These are phyloP conservation scores for Solanum lignicaule DNA, from an alignment of 257 asterid genomes.

Conservation along the genomic window DNA sequence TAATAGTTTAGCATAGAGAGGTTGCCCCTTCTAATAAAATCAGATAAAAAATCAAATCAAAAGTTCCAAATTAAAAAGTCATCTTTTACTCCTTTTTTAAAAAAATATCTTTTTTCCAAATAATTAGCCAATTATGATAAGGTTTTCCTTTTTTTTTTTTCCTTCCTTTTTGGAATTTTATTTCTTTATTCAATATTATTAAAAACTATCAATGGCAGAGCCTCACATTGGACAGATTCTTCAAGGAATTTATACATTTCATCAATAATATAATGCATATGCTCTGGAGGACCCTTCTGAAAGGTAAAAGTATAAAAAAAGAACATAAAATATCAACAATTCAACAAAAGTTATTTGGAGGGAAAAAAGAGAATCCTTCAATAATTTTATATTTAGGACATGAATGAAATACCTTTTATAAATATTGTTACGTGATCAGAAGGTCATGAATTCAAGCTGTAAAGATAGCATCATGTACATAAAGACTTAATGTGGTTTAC, in stretches of 20 bases:
- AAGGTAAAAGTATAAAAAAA: not conserved
- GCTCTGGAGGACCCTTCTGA: not conserved
- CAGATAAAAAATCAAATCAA: not conserved
- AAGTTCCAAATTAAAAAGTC: not conserved
- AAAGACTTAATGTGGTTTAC: rapidly evolving
- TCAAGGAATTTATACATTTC: not conserved
- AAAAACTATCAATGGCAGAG: not conserved
- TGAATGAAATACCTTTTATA: not conserved
- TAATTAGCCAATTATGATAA: not conserved
- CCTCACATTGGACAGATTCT: not conserved
- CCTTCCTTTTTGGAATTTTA: not conserved
- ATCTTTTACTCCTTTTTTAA: not conserved
- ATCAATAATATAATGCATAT: not conserved
- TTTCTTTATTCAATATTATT: not conserved
- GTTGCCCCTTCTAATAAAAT: not conserved
- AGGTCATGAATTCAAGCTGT: rapidly evolving
- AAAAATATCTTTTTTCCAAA: not conserved
- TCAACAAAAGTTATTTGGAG: not conserved
- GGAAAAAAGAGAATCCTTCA: not conserved
- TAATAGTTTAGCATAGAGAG: not conserved
- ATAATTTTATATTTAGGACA: not conserved
- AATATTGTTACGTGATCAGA: not conserved
- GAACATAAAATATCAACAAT: not conserved
- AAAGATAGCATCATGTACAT: rapidly evolving
- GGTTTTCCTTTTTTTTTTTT: not conserved